Conservation (phyloP, 2,329 filamentous ascomycete genomes). For the Periconia digitata region DNA sequence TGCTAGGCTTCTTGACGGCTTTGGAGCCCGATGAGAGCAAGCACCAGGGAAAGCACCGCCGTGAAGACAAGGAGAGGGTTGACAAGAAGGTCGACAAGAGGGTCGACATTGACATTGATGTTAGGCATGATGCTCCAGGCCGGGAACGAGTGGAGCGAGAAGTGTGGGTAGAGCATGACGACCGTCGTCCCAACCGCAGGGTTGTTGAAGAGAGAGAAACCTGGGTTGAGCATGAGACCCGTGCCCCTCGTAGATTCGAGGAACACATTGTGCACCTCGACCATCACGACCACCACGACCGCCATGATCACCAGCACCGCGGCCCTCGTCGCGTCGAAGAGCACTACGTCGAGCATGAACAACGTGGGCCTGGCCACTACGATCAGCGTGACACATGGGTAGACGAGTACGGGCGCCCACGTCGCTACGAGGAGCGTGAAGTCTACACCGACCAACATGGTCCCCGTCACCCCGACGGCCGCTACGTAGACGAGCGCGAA, state of each 20-base stretch:
- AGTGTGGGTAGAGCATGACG: constrained; percentile 22
- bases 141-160: constrained; percentile 15
- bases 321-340: constrained; percentile 16
- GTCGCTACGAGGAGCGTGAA: constrained; percentile 31
- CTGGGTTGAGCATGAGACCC: constrained; percentile 16
- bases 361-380: constrained; percentile 20
- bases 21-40: constrained; percentile 34
- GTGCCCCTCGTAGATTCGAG: constrained; percentile 14
- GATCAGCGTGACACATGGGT: constrained; percentile 21
- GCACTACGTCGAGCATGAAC: constrained; percentile 16
- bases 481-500: constrained; percentile 22
- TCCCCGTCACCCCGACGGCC: constrained; percentile 11
- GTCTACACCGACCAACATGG: constrained; percentile 27
- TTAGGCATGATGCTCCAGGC: constrained; percentile 24
- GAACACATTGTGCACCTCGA: constrained; percentile 14
- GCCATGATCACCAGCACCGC: constrained; percentile 12
- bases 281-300: constrained; percentile 14
- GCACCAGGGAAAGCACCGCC: constrained; percentile 22
- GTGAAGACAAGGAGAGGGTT: constrained; percentile 22
- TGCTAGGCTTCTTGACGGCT: constrained; percentile 37
- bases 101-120: constrained; percentile 35
- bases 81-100: constrained; percentile 13
- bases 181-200: constrained; percentile 18
- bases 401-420: constrained; percentile 20
- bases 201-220: constrained; percentile 26